Conservation (phyloP, 352 stramenopile genomes). For the Pythium scleroteichum region DNA sequence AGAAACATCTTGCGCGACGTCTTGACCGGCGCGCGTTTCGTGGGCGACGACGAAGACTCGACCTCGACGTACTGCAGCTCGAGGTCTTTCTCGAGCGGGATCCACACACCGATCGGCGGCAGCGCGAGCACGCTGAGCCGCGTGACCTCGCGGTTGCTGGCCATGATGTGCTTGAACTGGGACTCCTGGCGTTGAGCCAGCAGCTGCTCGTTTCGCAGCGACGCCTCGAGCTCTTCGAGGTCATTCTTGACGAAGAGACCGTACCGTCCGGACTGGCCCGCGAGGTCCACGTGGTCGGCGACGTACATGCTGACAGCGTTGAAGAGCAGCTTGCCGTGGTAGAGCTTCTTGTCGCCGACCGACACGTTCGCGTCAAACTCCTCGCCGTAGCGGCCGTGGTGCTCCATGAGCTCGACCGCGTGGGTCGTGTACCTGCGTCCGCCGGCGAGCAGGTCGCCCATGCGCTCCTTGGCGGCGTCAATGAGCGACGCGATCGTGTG, state of each 20-base stretch:
- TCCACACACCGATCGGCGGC: conserved; percentile 30
- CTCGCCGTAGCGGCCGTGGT: conserved; percentile 42
- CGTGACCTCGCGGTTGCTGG: conserved; percentile 9
- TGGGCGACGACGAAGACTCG: background rate
- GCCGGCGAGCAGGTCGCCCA: conserved; percentile 11
- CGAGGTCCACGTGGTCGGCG: conserved; percentile 41
- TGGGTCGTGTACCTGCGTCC: conserved; percentile 31
- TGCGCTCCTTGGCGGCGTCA: conserved; percentile 9
- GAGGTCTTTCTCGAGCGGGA: conserved; percentile 29
- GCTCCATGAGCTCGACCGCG: conserved; percentile 43
- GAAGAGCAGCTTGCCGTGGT: conserved; percentile 54
- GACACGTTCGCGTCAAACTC: conserved; percentile 19
- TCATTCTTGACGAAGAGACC: conserved; percentile 44
- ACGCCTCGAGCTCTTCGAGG: conserved; percentile 3
- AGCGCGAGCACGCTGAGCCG: conserved; percentile 14
- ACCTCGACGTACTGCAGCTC: conserved; percentile 30
- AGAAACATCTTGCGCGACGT: conserved; percentile 22
- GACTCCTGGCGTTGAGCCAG: conserved; percentile 10
- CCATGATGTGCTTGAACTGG: conserved; percentile 11
- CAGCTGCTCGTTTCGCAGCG: conserved; percentile 5
- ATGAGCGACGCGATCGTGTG: conserved; percentile 27
- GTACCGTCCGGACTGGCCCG: conserved; percentile 45
- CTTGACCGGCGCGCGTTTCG: conserved; percentile 2
- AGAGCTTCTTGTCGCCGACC: conserved; percentile 28
- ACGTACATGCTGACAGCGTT: conserved; percentile 57